Conservation (phyloP, 2,329 filamentous ascomycete species). For the Hypoxylon sp. region DNA sequence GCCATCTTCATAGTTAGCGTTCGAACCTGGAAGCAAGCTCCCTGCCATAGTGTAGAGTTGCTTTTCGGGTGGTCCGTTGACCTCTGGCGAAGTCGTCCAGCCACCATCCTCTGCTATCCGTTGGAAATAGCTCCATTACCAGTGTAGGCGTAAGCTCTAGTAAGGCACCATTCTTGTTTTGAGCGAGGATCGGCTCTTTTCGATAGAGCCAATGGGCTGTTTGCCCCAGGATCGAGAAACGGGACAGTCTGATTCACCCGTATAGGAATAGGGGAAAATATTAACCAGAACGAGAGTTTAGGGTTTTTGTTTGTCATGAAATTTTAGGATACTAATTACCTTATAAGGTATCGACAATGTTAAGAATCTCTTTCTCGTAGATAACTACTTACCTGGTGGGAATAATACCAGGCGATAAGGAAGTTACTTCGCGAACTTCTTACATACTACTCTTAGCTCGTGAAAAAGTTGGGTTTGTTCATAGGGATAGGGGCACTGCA, state of each 20-base stretch:
- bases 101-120: neutral
- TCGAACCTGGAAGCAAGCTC: neutral
- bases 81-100: neutral
- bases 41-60: too few species aligned
- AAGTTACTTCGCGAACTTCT: too few species aligned
- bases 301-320: neutral
- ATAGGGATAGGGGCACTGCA: too few species aligned
- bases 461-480: too few species aligned
- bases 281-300: neutral
- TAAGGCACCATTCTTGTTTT: neutral
- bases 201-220: neutral
- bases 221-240: neutral
- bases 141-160: neutral
- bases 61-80: neutral
- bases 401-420: too few species aligned
- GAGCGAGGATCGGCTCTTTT: neutral
- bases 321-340: too few species aligned
- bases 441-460: too few species aligned
- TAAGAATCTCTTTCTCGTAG: too few species aligned
- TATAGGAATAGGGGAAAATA: neutral
- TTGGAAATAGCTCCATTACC: neutral
- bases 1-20: neutral
- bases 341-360: neutral
- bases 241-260: neutral
- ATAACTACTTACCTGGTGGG: too few species aligned